Conservation (phyloP, 2,329 filamentous ascomycete genomes). For the Camillea tinctor region DNA sequence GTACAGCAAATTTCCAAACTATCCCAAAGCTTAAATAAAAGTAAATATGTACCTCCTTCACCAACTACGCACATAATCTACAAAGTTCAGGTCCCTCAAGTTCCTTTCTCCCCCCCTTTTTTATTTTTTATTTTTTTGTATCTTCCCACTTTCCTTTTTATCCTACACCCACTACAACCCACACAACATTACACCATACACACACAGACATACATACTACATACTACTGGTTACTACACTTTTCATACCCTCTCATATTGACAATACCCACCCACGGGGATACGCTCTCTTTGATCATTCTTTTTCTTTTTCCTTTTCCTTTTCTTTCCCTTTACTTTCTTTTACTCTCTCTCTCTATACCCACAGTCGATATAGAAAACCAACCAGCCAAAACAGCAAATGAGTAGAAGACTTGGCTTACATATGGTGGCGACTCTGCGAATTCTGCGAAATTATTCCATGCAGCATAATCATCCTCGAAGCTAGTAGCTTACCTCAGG, state of each 20-base stretch:
- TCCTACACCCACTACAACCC: not conserved
- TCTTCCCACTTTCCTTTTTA: not conserved
- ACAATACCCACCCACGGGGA: no score
- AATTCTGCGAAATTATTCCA: not conserved
- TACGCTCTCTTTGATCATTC: no score
- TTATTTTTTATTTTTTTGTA: not conserved
- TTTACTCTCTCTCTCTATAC: not conserved
- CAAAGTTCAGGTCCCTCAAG: no score
- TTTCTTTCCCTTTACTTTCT: no score
- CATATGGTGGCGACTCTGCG: not conserved
- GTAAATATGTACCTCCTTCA: not conserved
- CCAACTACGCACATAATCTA: not conserved
- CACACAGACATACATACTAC: not conserved
- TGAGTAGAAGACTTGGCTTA: not conserved
- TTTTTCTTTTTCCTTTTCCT: no score
- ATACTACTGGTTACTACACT: no score
- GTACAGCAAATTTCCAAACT: not conserved
- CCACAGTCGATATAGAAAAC: no score
- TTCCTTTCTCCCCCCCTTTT: not conserved
- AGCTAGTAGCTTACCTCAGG: not conserved
- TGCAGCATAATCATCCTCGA: not conserved
- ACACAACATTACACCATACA: not conserved
- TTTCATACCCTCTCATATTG: no score
- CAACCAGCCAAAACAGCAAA: no score
- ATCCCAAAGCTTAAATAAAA: not conserved